Conservation (phyloP, 1,284 basidiomycete species). For the Veloboletus limbatus region DNA sequence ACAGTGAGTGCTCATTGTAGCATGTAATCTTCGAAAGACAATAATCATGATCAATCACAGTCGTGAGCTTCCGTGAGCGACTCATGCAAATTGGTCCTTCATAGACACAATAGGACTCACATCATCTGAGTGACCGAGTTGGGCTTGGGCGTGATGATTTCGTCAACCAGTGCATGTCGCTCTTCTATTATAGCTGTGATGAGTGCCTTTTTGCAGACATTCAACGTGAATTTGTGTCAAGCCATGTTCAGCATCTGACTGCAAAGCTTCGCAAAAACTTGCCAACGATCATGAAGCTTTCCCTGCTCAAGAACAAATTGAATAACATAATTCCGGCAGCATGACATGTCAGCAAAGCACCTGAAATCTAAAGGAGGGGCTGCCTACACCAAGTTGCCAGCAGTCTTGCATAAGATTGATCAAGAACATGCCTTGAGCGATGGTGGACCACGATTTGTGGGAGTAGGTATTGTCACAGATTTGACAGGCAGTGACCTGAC, state of each 20-base stretch:
- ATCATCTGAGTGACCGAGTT: too few species aligned
- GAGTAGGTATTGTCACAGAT: constrained; percentile 96
- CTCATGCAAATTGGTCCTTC: constrained; percentile 88
- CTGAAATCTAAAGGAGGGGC: not conserved
- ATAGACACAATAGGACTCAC: constrained; percentile 67
- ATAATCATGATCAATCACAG: constrained; percentile 6
- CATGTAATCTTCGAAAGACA: constrained; percentile 63
- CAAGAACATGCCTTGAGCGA: constrained; percentile 89
- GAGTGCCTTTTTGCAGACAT: constrained; percentile 94
- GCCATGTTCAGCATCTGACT: constrained; percentile 80
- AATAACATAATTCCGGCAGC: constrained; percentile 83
- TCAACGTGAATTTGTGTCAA: constrained; percentile 94
- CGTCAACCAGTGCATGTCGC: constrained; percentile 71
- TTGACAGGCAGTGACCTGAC: constrained; percentile 87
- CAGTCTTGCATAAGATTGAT: constrained; percentile 77
- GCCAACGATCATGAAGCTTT: constrained; percentile 61
- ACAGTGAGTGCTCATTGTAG: constrained; percentile 72
- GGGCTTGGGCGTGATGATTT: constrained; percentile 68
- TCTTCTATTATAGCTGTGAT: constrained; percentile 61
- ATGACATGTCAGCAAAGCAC: constrained; percentile 5
- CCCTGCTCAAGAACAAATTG: constrained; percentile 92
- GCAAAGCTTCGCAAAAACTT: constrained; percentile 70
- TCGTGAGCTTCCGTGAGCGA: constrained; percentile 15
- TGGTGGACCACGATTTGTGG: constrained; percentile 94
- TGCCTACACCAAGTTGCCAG: constrained; percentile 83